A percentile compares a stretch with the other conserved stretches of the same genome.
phyloP scores from a whole-genome alignment of 208 protist species.

The Trypanosoma melophagium region DNA sequence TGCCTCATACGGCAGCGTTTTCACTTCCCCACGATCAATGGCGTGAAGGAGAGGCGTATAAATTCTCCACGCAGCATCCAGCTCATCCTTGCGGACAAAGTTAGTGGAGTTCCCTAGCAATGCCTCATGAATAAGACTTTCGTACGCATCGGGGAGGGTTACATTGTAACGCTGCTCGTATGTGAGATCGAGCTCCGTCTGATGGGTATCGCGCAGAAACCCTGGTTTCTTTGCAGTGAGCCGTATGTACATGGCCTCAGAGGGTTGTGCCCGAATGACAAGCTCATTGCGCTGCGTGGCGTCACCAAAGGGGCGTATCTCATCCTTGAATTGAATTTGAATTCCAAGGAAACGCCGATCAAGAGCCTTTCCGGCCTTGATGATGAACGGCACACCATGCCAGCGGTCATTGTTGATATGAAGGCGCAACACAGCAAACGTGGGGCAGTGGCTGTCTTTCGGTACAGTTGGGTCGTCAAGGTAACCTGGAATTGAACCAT shows the following conservation, averaged over 20 bases:
- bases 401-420: conserved; percentile 93
- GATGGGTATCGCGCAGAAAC: conserved; percentile 68
- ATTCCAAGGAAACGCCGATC: conserved; percentile 82
- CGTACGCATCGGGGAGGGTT: conserved; percentile 89
- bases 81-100: conserved; percentile 92
- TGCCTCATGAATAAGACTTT: conserved; percentile 88
- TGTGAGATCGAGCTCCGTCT: conserved; percentile 89
- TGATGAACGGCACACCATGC: conserved; percentile 93
- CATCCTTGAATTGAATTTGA: conserved; percentile 88
- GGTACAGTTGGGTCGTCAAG: conserved; percentile 84
- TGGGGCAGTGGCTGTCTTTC: conserved; percentile 79
- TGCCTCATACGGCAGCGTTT: conserved; percentile 72
- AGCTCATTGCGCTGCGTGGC: conserved; percentile 86
- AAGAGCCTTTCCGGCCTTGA: conserved; percentile 91
- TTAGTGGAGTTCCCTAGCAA: conserved; percentile 84
- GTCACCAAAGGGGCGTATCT: conserved; percentile 79
- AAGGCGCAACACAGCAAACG: conserved; percentile 82
- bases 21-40: conserved; percentile 74
- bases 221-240: conserved; percentile 90
- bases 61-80: conserved; percentile 90
- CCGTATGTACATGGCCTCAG: conserved; percentile 92
- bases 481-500: conserved; percentile 86
- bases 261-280: conserved; percentile 91
- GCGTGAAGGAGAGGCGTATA: conserved; percentile 89
- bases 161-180: conserved; percentile 83